Evolutionary conservation across 2,329 filamentous ascomycete genomes (phyloP).

Genomic region (Pestalotiopsis sp.): DNA sequence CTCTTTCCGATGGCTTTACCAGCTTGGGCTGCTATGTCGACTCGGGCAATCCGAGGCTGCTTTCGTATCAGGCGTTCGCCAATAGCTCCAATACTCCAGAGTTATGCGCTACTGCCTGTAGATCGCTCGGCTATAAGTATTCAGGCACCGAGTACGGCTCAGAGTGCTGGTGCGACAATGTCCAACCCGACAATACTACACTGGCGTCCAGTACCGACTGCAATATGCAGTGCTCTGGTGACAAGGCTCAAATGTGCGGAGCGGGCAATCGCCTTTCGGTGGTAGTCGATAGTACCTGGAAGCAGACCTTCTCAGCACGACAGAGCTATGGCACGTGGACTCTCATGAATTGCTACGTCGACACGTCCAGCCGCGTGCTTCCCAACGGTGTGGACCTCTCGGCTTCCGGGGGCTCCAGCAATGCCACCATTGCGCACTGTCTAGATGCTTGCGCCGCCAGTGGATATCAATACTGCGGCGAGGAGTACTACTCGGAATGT

Average conservation of each 20-base stretch:
- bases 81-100: slow-evolving; percentile 35
- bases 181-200: background rate
- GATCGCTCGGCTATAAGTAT: background rate
- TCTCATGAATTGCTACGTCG: slow-evolving; percentile 1
- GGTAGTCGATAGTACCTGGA: slow-evolving; percentile 1
- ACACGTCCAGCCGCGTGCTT: background rate
- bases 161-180: background rate
- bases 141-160: background rate
- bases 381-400: background rate
- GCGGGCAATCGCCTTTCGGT: slow-evolving; percentile 8
- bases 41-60: slow-evolving; percentile 32
- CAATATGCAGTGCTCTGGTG: slow-evolving; percentile 5
- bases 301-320: background rate
- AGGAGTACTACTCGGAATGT: background rate
- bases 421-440: background rate
- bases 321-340: background rate
- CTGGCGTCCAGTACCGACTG: background rate
- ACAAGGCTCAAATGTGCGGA: slow-evolving; percentile 11
- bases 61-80: slow-evolving; percentile 19
- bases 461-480: background rate
- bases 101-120: slow-evolving; percentile 32
- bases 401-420: background rate
- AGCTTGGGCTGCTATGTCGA: slow-evolving; percentile 40
- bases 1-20: slow-evolving; percentile 22
- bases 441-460: background rate